These are phyloP conservation scores for Myxozyma geophila DNA, from an alignment of 805 yeast genomes.

Conservation along the genomic window DNA sequence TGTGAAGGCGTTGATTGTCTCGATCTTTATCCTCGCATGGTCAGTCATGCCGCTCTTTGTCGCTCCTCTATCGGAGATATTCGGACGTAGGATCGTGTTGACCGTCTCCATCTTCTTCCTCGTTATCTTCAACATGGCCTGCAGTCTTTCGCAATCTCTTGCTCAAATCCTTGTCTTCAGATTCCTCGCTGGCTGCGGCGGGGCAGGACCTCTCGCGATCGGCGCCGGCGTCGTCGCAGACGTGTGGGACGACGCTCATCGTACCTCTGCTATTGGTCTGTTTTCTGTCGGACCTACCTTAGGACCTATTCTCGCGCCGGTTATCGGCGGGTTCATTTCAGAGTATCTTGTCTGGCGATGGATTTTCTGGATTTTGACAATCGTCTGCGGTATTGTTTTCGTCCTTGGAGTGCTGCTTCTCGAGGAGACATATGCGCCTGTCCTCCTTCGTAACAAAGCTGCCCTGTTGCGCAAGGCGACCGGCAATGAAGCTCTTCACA, in stretches of 20 bases:
- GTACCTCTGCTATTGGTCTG: conserved; percentile 56
- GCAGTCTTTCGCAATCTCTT: conserved; percentile 61
- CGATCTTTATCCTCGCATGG: conserved; percentile 79
- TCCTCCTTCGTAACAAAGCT: conserved; percentile 47
- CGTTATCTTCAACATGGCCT: conserved; percentile 59
- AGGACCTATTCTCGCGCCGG: conserved; percentile 74
- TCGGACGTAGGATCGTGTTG: conserved; percentile 68
- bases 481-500: conserved; percentile 50
- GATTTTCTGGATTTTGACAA: conserved; percentile 49
- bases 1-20: conserved; percentile 45
- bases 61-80: conserved; percentile 82
- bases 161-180: conserved; percentile 63
- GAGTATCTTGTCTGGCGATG: conserved; percentile 59
- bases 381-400: conserved; percentile 41
- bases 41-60: conserved; percentile 88
- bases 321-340: conserved; percentile 57
- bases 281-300: conserved; percentile 45
- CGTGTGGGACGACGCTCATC: conserved; percentile 55
- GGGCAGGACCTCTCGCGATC: conserved; percentile 68
- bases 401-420: conserved; percentile 20
- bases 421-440: conserved; percentile 74
- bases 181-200: conserved; percentile 68
- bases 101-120: conserved; percentile 25
- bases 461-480: conserved; percentile 58
- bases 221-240: conserved; percentile 75